Evolutionary conservation across 306 rosid genomes (phyloP), one percentile per base, ranked within the genome.

Genomic region (Lagenaria siceraria): DNA sequence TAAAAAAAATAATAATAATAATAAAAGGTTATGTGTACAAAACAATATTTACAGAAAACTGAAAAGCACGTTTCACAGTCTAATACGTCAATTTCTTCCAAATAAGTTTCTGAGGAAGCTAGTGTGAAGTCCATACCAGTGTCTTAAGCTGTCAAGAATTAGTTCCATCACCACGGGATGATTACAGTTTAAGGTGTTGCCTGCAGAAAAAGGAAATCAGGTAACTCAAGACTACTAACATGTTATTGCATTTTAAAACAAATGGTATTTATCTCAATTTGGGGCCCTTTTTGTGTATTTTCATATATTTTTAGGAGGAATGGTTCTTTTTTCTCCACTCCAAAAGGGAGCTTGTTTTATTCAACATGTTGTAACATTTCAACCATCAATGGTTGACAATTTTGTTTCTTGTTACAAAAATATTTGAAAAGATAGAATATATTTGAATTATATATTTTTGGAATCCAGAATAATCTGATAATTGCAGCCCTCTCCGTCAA

Each of bases 81-180:
- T 6, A 66, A 35, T 5, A n/a, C 15, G 22, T 38, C 52, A n/a
- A 66, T 10, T 66, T 66, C 27, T 36, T 33, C 49, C 52, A n/a
- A 19, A 66, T 10, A 66, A 35, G 19, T n/a, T 35, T 8, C 2
- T 21, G 24, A 38, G 17, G 19, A 66, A 66, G 31, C 36, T 22
- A 43, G 35, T 15, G 11, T 40, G 74, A 21, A 40, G 48, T 53
- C 82, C 79, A 62, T 88, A 95, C 99, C 99, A 95, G 87, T 92
- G 99, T 86, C 97, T 89, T 82, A 95, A 88, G 90, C 97, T 95
- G 81, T 92, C 99, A 38, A 95, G 88, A 81, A 95, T 79, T 72
- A 95, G 92, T 82, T 89, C 97, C 97, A 90, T 89, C 82, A 95
- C 97, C 78, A 95, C 90, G 14, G 99, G 97, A 83, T 90, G 97